phyloP scores from a whole-genome alignment of 805 yeast genomes.

The Allodekkera sacchari region DNA sequence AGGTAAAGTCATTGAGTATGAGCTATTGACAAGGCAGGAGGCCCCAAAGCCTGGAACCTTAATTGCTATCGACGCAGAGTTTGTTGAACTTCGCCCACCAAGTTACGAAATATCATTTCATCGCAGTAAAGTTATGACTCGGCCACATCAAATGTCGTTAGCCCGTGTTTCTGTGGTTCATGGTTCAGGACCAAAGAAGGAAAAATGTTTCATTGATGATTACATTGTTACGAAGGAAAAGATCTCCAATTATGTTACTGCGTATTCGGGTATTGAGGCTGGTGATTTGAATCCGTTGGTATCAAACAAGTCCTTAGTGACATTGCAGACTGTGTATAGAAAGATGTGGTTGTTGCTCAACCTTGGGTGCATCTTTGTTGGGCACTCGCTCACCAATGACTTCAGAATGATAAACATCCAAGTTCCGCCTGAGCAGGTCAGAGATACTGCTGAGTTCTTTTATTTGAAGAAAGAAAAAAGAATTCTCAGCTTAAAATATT shows the following conservation, averaged over 20 bases:
- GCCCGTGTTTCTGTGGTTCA: conserved; percentile 87
- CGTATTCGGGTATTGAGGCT: conserved; percentile 86
- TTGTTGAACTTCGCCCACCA: conserved; percentile 75
- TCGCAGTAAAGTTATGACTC: conserved; percentile 60
- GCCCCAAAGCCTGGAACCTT: conserved; percentile 70
- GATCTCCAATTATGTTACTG: conserved; percentile 80
- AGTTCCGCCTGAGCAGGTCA: conserved; percentile 76
- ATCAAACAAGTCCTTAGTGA: conserved; percentile 64
- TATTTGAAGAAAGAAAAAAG: conserved; percentile 69
- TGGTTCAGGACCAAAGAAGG: conserved; percentile 59
- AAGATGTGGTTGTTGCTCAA: conserved; percentile 85
- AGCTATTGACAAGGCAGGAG: conserved; percentile 55
- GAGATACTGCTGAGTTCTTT: conserved; percentile 81
- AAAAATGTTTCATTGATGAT: conserved; percentile 86
- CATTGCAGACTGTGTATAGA: conserved; percentile 76
- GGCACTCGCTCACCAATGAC: conserved; percentile 89
- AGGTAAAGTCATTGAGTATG: conserved; percentile 52
- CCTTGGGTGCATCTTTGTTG: conserved; percentile 85
- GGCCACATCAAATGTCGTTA: conserved; percentile 67
- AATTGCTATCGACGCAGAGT: conserved; percentile 95
- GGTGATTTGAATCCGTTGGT: conserved; percentile 74
- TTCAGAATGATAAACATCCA: conserved; percentile 88
- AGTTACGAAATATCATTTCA: conserved; percentile 67
- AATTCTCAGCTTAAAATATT: conserved; percentile 72
- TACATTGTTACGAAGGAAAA: conserved; percentile 67